Evolutionary conservation across 305 asterid species (phyloP).

Genomic region (Fraxinus xanthoxyloides): DNA sequence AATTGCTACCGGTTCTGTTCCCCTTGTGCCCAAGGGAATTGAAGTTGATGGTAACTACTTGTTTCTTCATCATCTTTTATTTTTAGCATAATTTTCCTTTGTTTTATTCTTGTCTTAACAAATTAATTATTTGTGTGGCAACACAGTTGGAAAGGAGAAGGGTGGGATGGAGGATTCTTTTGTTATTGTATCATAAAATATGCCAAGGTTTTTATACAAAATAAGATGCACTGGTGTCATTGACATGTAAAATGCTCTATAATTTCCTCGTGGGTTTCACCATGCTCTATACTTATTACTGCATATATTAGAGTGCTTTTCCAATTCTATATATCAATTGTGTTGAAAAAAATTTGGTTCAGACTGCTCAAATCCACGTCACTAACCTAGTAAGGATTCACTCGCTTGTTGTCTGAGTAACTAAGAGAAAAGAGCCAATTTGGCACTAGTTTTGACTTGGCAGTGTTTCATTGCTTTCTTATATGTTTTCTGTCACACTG

Average conservation of each 20-base stretch:
- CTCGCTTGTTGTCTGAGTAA: not conserved
- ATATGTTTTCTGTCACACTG: not conserved
- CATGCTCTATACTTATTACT: not conserved
- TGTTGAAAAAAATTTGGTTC: not conserved
- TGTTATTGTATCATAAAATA: not conserved
- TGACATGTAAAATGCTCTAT: not conserved
- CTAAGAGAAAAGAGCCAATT: not conserved
- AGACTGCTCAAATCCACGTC: not conserved
- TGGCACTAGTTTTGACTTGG: not conserved
- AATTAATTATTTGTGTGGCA: not conserved
- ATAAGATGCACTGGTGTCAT: not conserved
- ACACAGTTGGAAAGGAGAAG: not conserved
- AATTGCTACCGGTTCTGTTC: slow-evolving; percentile 91
- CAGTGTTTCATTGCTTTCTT: not conserved
- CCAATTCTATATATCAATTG: not conserved
- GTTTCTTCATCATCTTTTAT: slow-evolving; percentile 22
- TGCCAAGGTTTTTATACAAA: not conserved
- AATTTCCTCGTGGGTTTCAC: not conserved
- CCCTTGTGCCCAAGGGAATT: slow-evolving; percentile 89
- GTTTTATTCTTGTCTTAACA: slow-evolving; percentile 1
- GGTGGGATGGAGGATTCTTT: not conserved
- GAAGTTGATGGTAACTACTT: slow-evolving; percentile 87
- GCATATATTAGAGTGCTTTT: not conserved
- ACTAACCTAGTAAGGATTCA: not conserved
- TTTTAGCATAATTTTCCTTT: slow-evolving; percentile 20